A percentile compares a stretch with the other conserved stretches of the same genome.
Evolutionary conservation across 176 grass and related monocot species (phyloP).

Genomic region (Juncus effusus): DNA sequence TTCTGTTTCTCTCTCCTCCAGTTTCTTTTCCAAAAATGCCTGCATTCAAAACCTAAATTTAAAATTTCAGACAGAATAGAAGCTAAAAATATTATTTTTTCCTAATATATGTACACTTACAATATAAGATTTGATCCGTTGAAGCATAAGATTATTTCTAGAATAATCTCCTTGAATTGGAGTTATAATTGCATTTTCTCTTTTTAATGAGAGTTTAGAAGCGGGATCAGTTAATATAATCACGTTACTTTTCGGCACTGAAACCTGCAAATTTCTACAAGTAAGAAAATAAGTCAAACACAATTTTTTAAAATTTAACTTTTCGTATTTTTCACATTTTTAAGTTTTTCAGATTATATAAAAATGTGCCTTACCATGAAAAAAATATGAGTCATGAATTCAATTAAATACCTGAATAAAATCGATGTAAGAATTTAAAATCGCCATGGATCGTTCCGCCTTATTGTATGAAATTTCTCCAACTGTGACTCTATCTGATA

Average conservation of each 20-base stretch:
- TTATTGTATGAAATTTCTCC: conserved; percentile 62
- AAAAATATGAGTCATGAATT: neutral
- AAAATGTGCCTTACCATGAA: neutral
- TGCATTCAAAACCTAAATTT: conserved; percentile 23
- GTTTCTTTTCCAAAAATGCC: conserved; percentile 66
- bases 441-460: conserved; percentile 59
- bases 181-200: conserved; percentile 42
- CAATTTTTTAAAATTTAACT: neutral
- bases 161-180: conserved; percentile 78
- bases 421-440: conserved; percentile 54
- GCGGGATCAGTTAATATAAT: conserved; percentile 76
- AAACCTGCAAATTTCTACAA: conserved; percentile 81
- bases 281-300: conserved; percentile 64
- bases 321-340: neutral
- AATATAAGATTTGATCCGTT: conserved; percentile 89
- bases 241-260: conserved; percentile 74
- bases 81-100: neutral
- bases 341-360: neutral
- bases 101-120: conserved; percentile 50
- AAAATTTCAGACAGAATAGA: neutral
- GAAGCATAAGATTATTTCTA: conserved; percentile 81
- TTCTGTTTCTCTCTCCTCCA: conserved; percentile 41
- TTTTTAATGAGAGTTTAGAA: conserved; percentile 53
- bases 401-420: conserved; percentile 68
- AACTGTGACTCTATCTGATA: conserved; percentile 50